Base-by-base conservation (phyloP, 148 eudicot species). In the Euryodendron excelsum region DNA sequence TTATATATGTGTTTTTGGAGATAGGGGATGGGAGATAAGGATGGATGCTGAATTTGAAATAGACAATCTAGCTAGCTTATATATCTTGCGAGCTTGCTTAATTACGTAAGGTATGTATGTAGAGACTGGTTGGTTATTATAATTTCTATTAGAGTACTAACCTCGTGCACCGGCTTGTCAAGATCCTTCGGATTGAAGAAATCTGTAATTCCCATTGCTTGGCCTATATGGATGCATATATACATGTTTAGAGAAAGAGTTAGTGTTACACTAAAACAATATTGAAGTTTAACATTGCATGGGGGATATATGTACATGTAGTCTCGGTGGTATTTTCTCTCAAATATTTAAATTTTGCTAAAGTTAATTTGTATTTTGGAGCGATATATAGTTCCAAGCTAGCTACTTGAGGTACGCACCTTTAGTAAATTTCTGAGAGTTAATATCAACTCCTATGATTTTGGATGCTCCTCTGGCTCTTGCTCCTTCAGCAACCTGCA, bases 401-500 rank as follows among this genome's bases (percentile, higher is more conserved):
- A n/a, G n/a, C n/a, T 41, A 41, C 45, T 39, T 41, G 45, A 41
- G 45, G 45, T 41, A 41, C 45, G 3, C 50, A 86, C 91, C 87
- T 77, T 82, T 84, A 34, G 60, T 58, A 64, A 81, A 81, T 63
- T 88, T 88, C 36, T 83, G 77, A 8, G 85, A 44, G 72, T 88
- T 88, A 62, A 86, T 67, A 74, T 88, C 89, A 5, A 88, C 77
- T 59, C 91, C 91, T 37, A 88, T 86, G 25, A 88, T 88, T 67
- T 80, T 88, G 13, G 87, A 78, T 47, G 86, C 91, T 44, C 91
- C 89, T 66, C 83, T 78, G 27, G 79, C 50, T 69, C 88, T 59
- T 23, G 91, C 91, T 61, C 89, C 91, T 84, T 86, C 87, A 3
- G 82, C 86, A 39, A 82, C 91, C 91, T 88, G 80, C 67, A 53